Percentiles rank a stretch among this genome's conserved stretches.
Evolutionary conservation across 345 rosid species (phyloP).

Genomic region (Citropsis articulata): DNA sequence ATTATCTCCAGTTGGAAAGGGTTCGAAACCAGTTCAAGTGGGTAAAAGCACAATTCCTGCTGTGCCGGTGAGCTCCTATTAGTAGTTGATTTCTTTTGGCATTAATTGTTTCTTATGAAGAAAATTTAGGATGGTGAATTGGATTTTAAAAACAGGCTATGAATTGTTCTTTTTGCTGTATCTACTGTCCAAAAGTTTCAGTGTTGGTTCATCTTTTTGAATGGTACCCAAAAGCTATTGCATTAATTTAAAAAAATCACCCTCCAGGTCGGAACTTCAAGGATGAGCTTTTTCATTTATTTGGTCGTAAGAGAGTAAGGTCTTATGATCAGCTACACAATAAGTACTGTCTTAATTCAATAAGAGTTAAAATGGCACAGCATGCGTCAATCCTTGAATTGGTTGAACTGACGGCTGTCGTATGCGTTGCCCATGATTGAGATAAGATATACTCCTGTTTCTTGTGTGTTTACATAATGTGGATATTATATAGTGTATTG

Average conservation of each 20-base stretch:
- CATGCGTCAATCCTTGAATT: background rate
- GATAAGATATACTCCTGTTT: background rate
- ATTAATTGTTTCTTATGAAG: background rate
- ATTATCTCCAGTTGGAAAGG: slow-evolving; percentile 52
- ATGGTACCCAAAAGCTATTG: background rate
- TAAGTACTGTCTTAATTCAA: background rate
- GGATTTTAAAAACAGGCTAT: background rate
- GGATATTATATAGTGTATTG: background rate
- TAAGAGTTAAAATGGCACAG: background rate
- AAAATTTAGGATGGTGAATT: background rate
- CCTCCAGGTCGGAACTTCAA: background rate
- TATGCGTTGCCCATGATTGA: background rate
- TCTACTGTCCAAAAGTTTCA: background rate
- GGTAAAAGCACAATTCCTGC: slow-evolving; percentile 42
- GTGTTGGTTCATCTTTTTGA: background rate
- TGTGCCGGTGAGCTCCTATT: slow-evolving; percentile 44
- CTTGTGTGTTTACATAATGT: background rate
- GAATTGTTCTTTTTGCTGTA: background rate
- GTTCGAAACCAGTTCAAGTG: slow-evolving; percentile 37
- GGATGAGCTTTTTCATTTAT: background rate
- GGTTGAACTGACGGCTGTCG: background rate
- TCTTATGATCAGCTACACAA: background rate
- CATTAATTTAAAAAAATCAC: background rate
- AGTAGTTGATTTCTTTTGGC: background rate
- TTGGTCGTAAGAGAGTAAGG: background rate